Conservation (phyloP, 495 filamentous ascomycete species). For the Aspergillus baeticus region DNA sequence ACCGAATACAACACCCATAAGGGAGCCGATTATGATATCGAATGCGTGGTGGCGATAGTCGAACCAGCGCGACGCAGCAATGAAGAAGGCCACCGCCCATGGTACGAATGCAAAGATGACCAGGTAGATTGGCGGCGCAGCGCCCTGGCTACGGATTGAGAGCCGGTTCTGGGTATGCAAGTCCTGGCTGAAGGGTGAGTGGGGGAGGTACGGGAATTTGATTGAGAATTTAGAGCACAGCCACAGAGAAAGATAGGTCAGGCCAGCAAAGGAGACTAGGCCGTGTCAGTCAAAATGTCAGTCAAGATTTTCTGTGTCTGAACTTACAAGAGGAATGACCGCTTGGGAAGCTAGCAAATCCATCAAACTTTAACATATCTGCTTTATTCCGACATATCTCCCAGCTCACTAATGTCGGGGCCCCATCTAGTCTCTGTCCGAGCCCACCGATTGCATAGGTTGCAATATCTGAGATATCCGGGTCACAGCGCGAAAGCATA, state of each 20-base stretch:
- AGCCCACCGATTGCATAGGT: slow-evolving; percentile 48
- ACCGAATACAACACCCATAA: slow-evolving; percentile 55
- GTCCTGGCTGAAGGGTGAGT: slow-evolving; percentile 28
- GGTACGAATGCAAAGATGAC: slow-evolving; percentile 58
- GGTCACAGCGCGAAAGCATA: slow-evolving; percentile 59
- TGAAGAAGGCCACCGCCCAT: slow-evolving; percentile 57
- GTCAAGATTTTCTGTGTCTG: not conserved
- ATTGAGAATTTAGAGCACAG: slow-evolving; percentile 63
- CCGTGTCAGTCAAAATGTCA: not conserved
- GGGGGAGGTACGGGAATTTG: slow-evolving; percentile 59
- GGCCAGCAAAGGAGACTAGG: slow-evolving; percentile 59
- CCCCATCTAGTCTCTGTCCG: slow-evolving; percentile 40
- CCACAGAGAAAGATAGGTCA: slow-evolving; percentile 64
- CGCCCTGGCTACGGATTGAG: slow-evolving; percentile 47
- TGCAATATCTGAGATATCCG: slow-evolving; percentile 46
- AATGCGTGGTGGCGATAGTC: slow-evolving; percentile 64
- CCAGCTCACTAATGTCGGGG: slow-evolving; percentile 49
- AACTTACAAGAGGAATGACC: slow-evolving; percentile 66
- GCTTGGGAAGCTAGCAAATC: slow-evolving; percentile 66
- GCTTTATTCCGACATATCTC: slow-evolving; percentile 52
- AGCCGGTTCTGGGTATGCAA: slow-evolving; percentile 22
- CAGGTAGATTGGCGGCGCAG: slow-evolving; percentile 58
- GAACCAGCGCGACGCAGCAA: slow-evolving; percentile 60
- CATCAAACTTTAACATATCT: slow-evolving; percentile 47
- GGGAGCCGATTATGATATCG: slow-evolving; percentile 60